A percentile compares a stretch with the other conserved stretches of the same genome.
These are phyloP conservation scores for Sugiyamaella grinbergsii DNA, from an alignment of 1,139 yeast genomes.

Conservation along the genomic window DNA sequence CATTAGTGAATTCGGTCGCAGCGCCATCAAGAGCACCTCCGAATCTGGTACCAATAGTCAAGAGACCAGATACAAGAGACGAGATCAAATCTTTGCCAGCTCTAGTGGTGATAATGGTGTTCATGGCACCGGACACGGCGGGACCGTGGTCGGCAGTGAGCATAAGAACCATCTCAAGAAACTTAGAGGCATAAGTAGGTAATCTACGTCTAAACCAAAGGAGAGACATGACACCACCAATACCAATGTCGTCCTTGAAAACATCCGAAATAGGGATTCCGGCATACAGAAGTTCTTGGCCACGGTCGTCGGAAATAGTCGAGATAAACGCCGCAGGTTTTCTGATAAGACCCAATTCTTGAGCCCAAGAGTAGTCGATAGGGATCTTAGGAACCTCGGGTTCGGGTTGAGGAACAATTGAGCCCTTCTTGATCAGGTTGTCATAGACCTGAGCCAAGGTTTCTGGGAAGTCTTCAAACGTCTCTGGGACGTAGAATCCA, in stretches of 20 bases:
- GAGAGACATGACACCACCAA: slow-evolving; percentile 52
- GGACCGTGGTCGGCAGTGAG: slow-evolving; percentile 54
- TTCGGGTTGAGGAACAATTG: slow-evolving; percentile 45
- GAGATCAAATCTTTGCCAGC: slow-evolving; percentile 53
- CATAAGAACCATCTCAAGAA: slow-evolving; percentile 52
- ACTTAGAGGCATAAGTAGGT: slow-evolving; percentile 50
- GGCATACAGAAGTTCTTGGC: slow-evolving; percentile 50
- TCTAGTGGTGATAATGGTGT: slow-evolving; percentile 51
- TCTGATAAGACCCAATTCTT: slow-evolving; percentile 50
- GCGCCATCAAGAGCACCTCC: slow-evolving; percentile 54
- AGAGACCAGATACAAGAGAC: slow-evolving; percentile 49
- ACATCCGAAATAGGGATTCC: slow-evolving; percentile 52
- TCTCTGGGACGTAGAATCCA: slow-evolving; percentile 49
- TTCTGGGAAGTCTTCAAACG: slow-evolving; percentile 51
- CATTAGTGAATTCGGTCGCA: slow-evolving; percentile 49
- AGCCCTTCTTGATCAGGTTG: slow-evolving; percentile 44
- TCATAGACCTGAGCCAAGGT: slow-evolving; percentile 45
- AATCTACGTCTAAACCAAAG: slow-evolving; percentile 51
- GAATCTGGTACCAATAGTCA: slow-evolving; percentile 51
- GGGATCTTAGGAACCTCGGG: slow-evolving; percentile 53
- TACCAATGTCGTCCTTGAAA: slow-evolving; percentile 51
- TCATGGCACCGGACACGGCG: slow-evolving; percentile 53
- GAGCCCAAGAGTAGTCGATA: slow-evolving; percentile 53
- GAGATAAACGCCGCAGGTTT: slow-evolving; percentile 53
- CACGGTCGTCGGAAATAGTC: slow-evolving; percentile 52